Evolutionary conservation across 352 stramenopile genomes (phyloP).

Genomic region (Globisporangium abappressorium): DNA sequence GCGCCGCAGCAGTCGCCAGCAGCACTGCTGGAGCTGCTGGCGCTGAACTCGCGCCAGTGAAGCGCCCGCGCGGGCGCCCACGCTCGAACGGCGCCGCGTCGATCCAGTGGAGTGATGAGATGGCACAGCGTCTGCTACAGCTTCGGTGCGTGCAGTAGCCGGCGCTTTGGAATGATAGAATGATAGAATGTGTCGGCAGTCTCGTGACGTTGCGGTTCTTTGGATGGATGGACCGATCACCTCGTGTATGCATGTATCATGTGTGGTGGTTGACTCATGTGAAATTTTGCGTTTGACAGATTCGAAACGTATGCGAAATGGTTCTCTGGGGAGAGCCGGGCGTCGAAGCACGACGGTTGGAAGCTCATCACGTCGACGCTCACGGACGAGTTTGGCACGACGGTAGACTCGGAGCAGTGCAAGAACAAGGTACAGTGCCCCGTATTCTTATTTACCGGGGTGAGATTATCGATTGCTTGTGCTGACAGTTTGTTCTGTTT

Average conservation of each 20-base stretch:
- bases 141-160: neutral
- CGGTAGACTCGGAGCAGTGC: constrained; percentile 11
- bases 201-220: no score
- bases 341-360: constrained; percentile 6
- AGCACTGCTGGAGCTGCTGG: neutral
- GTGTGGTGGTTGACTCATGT: no score
- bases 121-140: constrained; percentile 8
- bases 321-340: neutral
- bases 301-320: neutral
- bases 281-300: neutral
- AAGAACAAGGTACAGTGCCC: constrained; percentile 10
- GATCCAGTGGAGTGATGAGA: constrained; percentile 14
- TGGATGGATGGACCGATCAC: no score
- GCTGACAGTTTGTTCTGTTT: no score
- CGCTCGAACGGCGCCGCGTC: neutral
- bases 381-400: constrained; percentile 5
- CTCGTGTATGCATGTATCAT: no score
- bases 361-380: constrained; percentile 3
- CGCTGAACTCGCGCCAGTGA: neutral
- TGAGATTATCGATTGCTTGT: no score
- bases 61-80: constrained; percentile 6
- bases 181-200: no score
- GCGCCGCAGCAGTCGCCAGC: neutral
- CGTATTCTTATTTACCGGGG: no score
- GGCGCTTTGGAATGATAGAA: neutral